A percentile compares a stretch with the other conserved stretches of the same genome.
These are phyloP conservation scores for Apiospora hydei DNA, from an alignment of 2,329 filamentous ascomycete genomes.

Conservation along the genomic window DNA sequence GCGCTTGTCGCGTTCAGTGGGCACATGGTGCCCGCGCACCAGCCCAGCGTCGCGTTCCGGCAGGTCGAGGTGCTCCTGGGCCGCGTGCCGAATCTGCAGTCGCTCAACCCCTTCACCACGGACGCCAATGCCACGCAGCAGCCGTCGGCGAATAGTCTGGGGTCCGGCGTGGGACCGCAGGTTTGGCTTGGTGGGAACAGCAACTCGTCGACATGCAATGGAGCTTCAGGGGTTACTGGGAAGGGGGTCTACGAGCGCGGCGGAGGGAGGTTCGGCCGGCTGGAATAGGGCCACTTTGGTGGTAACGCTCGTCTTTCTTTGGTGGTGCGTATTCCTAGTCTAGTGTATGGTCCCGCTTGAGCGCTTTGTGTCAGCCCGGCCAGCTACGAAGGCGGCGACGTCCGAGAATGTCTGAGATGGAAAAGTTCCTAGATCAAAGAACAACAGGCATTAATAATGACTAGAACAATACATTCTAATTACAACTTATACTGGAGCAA, in stretches of 20 bases:
- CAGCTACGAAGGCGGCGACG: too few species aligned
- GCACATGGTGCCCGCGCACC: slow-evolving; percentile 74
- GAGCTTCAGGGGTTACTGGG: background rate
- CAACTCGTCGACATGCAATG: background rate
- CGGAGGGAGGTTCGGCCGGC: background rate
- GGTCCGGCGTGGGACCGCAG: background rate
- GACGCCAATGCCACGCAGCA: slow-evolving; percentile 37
- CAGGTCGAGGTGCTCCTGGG: slow-evolving; percentile 80
- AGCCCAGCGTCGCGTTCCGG: slow-evolving; percentile 71
- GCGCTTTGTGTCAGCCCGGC: too few species aligned
- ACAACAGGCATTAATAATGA: too few species aligned
- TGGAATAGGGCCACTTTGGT: background rate
- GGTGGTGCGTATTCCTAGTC: background rate
- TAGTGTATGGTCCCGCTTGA: too few species aligned
- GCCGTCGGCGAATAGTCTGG: background rate
- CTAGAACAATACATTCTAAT: too few species aligned
- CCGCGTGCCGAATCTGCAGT: slow-evolving; percentile 57
- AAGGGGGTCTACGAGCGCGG: background rate
- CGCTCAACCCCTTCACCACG: slow-evolving; percentile 38
- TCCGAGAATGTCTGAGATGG: too few species aligned
- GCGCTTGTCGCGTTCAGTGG: slow-evolving; percentile 62
- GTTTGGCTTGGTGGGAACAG: background rate
- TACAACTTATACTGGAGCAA: too few species aligned
- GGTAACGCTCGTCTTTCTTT: background rate
- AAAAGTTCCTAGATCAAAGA: too few species aligned